phyloP scores from a whole-genome alignment of 495 filamentous ascomycete species.

The Durotheca rogersii region DNA sequence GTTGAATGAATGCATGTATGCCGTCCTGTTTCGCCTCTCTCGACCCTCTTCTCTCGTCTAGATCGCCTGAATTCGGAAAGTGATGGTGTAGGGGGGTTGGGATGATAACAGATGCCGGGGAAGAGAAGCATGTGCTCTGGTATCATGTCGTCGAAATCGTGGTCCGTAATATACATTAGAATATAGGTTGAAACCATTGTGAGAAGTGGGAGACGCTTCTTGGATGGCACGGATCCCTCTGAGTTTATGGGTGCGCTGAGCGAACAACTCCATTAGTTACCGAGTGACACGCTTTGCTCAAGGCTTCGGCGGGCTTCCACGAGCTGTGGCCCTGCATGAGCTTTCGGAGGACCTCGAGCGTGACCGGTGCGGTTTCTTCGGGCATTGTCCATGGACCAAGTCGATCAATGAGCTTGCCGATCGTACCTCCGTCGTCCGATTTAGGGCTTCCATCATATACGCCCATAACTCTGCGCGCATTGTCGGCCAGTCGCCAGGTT shows the following conservation, averaged over 20 bases:
- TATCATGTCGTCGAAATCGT: conserved; percentile 32
- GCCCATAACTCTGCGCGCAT: conserved; percentile 26
- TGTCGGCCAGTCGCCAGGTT: conserved; percentile 25
- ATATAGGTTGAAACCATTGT: conserved; percentile 3
- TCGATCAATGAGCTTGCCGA: conserved; percentile 36
- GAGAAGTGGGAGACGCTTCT: background rate
- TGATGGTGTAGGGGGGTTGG: too few relatives aligned
- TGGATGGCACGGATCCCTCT: background rate
- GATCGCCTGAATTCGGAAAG: conserved; percentile 7
- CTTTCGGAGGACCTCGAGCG: conserved; percentile 30
- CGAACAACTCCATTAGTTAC: conserved; percentile 17
- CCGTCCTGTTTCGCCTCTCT: conserved; percentile 12
- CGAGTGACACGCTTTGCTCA: conserved; percentile 22
- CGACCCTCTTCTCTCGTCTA: conserved; percentile 16
- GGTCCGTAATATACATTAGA: conserved; percentile 33
- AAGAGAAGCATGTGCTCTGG: conserved; percentile 11
- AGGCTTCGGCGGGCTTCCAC: conserved; percentile 30
- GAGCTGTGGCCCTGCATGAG: conserved; percentile 21
- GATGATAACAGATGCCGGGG: conserved; percentile 13
- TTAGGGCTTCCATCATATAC: conserved; percentile 23
- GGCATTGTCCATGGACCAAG: conserved; percentile 35
- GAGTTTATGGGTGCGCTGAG: background rate
- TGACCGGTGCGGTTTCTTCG: conserved; percentile 31
- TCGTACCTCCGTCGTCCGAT: conserved; percentile 27
- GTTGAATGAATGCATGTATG: too few relatives aligned